Conservation (phyloP, 192 early-diverging fungal species). For the Backusella liffmaniae region DNA sequence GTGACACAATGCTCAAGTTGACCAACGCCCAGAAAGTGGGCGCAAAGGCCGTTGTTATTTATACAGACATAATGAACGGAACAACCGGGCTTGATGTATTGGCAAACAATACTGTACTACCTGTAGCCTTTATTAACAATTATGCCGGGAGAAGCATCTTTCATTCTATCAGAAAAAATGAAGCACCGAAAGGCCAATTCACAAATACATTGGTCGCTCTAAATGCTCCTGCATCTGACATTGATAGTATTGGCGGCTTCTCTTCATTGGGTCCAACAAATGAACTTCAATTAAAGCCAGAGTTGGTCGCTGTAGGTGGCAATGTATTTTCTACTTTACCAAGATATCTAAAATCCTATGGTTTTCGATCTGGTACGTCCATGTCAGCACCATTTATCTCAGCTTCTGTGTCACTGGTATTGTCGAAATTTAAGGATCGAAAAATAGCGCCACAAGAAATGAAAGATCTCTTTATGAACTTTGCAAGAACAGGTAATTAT, state of each 20-base stretch:
- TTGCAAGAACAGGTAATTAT: constrained; percentile 25
- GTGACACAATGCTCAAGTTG: constrained; percentile 58
- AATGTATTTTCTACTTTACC: constrained; percentile 53
- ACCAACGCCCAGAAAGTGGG: constrained; percentile 56
- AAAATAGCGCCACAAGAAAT: constrained; percentile 11
- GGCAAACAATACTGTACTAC: constrained; percentile 6
- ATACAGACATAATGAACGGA: constrained; percentile 36
- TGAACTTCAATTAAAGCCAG: constrained; percentile 60
- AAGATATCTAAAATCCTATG: constrained; percentile 35
- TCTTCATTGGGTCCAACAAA: constrained; percentile 73
- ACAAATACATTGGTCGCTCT: constrained; percentile 12
- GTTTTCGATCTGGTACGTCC: constrained; percentile 49
- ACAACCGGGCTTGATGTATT: not conserved
- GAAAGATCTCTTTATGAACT: constrained; percentile 27
- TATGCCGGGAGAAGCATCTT: not conserved
- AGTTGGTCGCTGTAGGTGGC: constrained; percentile 48
- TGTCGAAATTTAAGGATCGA: constrained; percentile 22
- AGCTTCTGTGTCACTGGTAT: constrained; percentile 43
- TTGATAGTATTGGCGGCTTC: constrained; percentile 52
- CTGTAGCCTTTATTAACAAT: constrained; percentile 20
- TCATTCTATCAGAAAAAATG: not conserved
- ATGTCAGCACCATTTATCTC: constrained; percentile 57
- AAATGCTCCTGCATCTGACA: not conserved
- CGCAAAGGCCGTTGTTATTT: constrained; percentile 62
- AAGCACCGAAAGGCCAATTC: constrained; percentile 1